Evolutionary conservation across 1,284 basidiomycete genomes (phyloP), one percentile per base, ranked within the genome.

Genomic region (Vanrija sp.): DNA sequence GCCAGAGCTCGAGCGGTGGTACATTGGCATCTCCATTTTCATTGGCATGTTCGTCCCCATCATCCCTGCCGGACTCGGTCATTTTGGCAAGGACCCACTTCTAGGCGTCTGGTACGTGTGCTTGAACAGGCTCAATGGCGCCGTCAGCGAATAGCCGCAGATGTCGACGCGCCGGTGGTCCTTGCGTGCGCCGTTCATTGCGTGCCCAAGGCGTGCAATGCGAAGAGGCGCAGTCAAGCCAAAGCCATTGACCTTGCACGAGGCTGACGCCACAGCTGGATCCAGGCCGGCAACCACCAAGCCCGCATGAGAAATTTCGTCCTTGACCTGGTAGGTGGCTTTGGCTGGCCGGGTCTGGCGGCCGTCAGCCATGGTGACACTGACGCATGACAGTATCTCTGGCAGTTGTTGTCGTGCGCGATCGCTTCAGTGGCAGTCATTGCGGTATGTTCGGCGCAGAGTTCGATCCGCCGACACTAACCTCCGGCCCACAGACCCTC

Each of bases 381-480:
- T 45, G 28, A 46, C 51, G 3, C 12, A 6, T 12, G 34, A 15
- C 49, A 67, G 63, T 72, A 70, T 45, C 60, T 72, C 5, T 70
- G 68, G 68, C 68, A 72, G 47, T 56, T 65, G 5, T 48, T 68
- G 26, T 64, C 69, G 4, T 64, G 64, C 29, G 15, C 60, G 28
- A 55, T 72, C 16, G 66, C 69, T 3, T 59, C 61, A 6, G 46
- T 60, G 2, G 47, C 62, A 2, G 65, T 70, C 5, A 51, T 58
- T 15, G 49, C 52, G 12, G 65, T 67, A 45, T 54, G 68, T 61
- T 18, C 23, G 21, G 15, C 18, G 16, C 18, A 18, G 16, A 16
- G 23, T 28, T 14, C 15, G 43, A 21, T 43, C 40, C 29, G 39
- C 19, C 28, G 48, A 10, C 18, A 34, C 34, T 40, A 28, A n/a